Evolutionary conservation across 345 rosid genomes (phyloP), one percentile per base, ranked within the genome.

Genomic region (Boechera stricta): DNA sequence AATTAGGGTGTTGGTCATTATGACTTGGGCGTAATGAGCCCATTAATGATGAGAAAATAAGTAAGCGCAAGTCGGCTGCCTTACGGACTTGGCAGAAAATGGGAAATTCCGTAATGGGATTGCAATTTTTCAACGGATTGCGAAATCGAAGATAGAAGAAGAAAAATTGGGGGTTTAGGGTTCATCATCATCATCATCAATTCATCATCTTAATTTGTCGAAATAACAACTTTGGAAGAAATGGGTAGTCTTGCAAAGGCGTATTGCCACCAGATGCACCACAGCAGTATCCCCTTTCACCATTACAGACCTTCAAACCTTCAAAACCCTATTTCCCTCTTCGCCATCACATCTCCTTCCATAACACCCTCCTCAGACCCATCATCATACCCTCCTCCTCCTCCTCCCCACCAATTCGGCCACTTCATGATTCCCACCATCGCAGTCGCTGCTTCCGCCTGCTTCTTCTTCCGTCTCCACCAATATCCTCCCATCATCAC

Each of bases 381-480:
- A 28, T 28, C 48, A 44, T 44, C 48, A 3, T 44, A 61, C n/a
- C 69, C 71, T 12, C 2, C 10, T n/a, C 59, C 59, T 72, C 21
- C 56, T 64, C 15, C 4, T 39, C 53, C 0, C 4, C 55, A 44
- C 7, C 49, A 5, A 44, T 44, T 44, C 49, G 48, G 48, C 49
- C 81, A 60, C 52, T 60, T 78, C 2, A 42, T 78, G 58, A 67
- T 78, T 1, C 81, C 81, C 69, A 13, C 81, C 29, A 47, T 78
- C 58, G 81, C 81, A 1, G 15, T 60, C 74, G 74, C 78, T 28
- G 81, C 81, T 33, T 78, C 81, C 57, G 81, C 81, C 28, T 78
- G 77, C 73, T 78, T 78, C 73, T 72, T 78, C 81, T 2, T 66
- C 4, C 77, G 73, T 6, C 81, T 78, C 77, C 79, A 60, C 69